Evolutionary conservation across 2,329 filamentous ascomycete species (phyloP), one percentile per base, ranked within the genome.

Genomic region (Ophiostoma tasmaniense): DNA sequence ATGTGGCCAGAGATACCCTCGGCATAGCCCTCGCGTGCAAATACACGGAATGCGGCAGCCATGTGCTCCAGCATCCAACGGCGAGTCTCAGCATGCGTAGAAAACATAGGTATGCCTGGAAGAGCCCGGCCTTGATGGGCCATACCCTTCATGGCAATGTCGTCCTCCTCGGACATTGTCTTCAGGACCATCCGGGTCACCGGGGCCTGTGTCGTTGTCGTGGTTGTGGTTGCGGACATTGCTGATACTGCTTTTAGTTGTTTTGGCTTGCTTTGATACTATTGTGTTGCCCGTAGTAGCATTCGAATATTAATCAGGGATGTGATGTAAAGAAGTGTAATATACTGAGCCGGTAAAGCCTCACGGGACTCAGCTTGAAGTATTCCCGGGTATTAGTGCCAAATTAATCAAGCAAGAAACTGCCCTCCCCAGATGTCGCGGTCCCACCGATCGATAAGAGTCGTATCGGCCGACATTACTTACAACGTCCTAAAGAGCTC

Each of bases 1-100:
- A 89, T 89, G 76, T 89, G 87, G 1, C 87, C 86, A 4, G 80
- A 79, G 78, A 88, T 86, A 70, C 87, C 87, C 75, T 89, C 86
- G 0, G 82, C 84, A 76, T 83, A 87, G 65, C 84, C 85, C 73
- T 85, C 83, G 61, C 84, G 81, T 0, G 86, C 82, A 74, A 88
- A 88, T 68, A 88, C 80, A 11, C 87, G 83, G 74, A 89, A 89
- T 3, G 85, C 85, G 1, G 80, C 80, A 0, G 84, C 84, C 76
- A 86, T 85, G 74, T 87, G 85, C 35, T 82, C 67, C 25, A 71
- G 66, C 69, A 69, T 70, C 70, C 70, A 72, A 39, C 35, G 33
- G 14, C 71, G 70, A 17, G 66, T 69, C 61, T 70, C 70, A 6
- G 66, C 69, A 30, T 68, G 66, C 25, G 69, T 69, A 0, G 66